Conservation (phyloP, 2,329 filamentous ascomycete genomes). For the Camptophora hylomeconis region DNA sequence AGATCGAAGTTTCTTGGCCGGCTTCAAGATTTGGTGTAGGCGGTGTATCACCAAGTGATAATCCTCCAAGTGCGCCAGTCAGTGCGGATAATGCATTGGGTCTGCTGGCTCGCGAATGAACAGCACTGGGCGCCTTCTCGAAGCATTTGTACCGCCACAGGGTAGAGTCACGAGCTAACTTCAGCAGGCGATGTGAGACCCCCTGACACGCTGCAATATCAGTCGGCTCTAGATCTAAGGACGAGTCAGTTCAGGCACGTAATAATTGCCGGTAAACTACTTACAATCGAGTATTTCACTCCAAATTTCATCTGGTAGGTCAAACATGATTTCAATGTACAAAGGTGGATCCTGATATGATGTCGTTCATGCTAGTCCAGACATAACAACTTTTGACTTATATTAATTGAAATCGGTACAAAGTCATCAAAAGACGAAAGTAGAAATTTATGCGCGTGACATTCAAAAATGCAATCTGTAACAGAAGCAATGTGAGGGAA, state of each 20-base stretch:
- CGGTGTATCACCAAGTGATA: too few species aligned
- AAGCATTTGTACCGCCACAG: constrained; percentile 70
- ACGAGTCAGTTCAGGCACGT: too few species aligned
- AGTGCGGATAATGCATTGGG: too few species aligned
- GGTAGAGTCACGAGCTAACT: constrained; percentile 57
- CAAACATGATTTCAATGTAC: constrained; percentile 30
- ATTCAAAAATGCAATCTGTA: too few species aligned
- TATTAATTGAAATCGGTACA: too few species aligned
- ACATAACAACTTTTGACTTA: too few species aligned
- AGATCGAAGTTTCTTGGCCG: constrained; percentile 18
- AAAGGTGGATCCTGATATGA: neutral
- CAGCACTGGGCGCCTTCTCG: constrained; percentile 53
- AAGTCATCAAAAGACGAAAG: too few species aligned
- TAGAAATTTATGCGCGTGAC: too few species aligned
- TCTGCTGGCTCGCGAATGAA: constrained; percentile 39
- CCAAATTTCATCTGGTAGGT: constrained; percentile 51
- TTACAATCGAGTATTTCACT: constrained; percentile 51
- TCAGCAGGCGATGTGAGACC: constrained; percentile 52
- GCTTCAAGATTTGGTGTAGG: constrained; percentile 10
- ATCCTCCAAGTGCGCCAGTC: too few species aligned
- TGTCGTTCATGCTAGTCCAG: neutral
- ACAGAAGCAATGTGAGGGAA: too few species aligned
- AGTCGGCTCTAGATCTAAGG: constrained; percentile 27
- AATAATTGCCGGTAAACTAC: constrained; percentile 17
- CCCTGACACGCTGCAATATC: constrained; percentile 57